Conservation (phyloP, 2,329 filamentous ascomycete species). For the Stenocarpella maydis region DNA sequence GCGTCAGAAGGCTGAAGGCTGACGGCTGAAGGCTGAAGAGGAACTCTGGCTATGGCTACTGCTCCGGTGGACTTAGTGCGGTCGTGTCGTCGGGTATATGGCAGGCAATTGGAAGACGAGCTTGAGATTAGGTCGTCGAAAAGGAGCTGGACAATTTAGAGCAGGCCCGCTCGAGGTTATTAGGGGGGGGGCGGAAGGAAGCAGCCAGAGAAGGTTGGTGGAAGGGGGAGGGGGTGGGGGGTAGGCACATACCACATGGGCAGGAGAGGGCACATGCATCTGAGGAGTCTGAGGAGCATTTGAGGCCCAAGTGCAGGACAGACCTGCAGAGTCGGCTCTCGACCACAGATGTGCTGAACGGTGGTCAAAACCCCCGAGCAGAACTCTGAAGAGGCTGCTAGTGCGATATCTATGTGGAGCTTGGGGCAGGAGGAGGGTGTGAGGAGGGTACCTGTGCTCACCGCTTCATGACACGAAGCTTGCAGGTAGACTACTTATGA, state of each 20-base stretch:
- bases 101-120: slow-evolving; percentile 16
- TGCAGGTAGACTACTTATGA: neutral
- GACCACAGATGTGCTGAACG: neutral
- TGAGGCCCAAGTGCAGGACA: neutral
- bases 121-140: slow-evolving; percentile 30
- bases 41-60: neutral
- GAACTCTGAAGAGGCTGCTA: slow-evolving; percentile 26
- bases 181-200: slow-evolving; percentile 24
- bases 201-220: slow-evolving; percentile 6
- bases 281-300: slow-evolving; percentile 6
- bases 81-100: slow-evolving; percentile 20
- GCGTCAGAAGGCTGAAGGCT: neutral
- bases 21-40: neutral
- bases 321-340: neutral
- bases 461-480: slow-evolving; percentile 21
- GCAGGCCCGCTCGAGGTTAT: slow-evolving; percentile 32
- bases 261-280: neutral
- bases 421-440: slow-evolving; percentile 1
- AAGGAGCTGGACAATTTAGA: slow-evolving; percentile 35
- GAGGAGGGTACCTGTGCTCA: slow-evolving; percentile 8
- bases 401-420: slow-evolving; percentile 14
- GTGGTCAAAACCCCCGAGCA: slow-evolving; percentile 28
- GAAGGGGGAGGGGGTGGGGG: neutral
- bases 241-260: slow-evolving; percentile 19
- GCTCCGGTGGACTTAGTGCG: slow-evolving; percentile 7